These are phyloP conservation scores for Lathyrus oleraceus DNA, from an alignment of 306 rosid genomes.

Conservation along the genomic window DNA sequence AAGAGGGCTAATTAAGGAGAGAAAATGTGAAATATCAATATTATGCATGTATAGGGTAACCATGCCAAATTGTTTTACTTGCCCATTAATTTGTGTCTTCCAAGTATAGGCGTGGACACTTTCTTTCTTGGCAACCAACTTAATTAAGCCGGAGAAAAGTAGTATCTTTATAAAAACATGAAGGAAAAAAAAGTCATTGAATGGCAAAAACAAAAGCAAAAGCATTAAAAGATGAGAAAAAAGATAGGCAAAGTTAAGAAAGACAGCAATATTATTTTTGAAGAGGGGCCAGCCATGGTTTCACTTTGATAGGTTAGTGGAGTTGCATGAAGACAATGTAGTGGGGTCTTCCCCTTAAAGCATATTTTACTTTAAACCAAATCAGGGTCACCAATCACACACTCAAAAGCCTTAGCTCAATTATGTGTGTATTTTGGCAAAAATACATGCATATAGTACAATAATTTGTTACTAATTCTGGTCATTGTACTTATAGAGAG, in stretches of 20 bases:
- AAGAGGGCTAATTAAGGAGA: constrained; percentile 19
- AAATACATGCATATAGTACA: neutral
- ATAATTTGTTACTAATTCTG: constrained; percentile 33
- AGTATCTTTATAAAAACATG: constrained; percentile 34
- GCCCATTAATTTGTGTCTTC: neutral
- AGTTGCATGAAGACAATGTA: constrained; percentile 43
- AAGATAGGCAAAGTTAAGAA: constrained; percentile 36
- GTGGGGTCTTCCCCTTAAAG: constrained; percentile 36
- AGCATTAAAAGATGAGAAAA: constrained; percentile 20
- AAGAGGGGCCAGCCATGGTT: constrained; percentile 45
- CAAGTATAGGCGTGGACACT: constrained; percentile 7
- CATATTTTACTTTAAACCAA: constrained; percentile 35
- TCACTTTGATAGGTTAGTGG: constrained; percentile 66
- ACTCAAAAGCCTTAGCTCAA: constrained; percentile 1
- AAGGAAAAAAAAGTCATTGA: constrained; percentile 20
- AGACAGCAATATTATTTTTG: constrained; percentile 50
- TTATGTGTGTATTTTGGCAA: neutral
- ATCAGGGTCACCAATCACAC: constrained; percentile 23
- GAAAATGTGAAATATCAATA: neutral
- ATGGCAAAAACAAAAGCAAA: constrained; percentile 34
- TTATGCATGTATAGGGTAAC: neutral
- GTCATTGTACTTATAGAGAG: neutral
- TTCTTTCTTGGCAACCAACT: constrained; percentile 39
- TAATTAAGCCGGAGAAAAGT: constrained; percentile 26
- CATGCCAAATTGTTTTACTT: neutral